A percentile compares a stretch with the other conserved stretches of the same genome.
Evolutionary conservation across 192 early-diverging fungal species (phyloP).

Genomic region (Coemansia umbellata): DNA sequence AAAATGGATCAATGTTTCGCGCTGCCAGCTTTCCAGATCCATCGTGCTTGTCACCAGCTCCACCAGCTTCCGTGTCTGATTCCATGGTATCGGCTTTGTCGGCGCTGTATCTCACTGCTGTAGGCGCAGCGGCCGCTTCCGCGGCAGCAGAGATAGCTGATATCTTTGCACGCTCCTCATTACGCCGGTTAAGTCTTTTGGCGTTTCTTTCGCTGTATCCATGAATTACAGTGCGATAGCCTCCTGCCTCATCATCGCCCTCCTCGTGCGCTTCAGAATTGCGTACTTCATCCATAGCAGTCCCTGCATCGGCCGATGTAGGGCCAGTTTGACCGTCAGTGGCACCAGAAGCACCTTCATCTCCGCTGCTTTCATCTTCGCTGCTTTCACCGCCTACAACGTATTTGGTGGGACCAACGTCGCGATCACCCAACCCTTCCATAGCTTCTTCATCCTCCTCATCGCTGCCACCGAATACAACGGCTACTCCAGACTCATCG

Average conservation of each 20-base stretch:
- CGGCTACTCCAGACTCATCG: conserved; percentile 90
- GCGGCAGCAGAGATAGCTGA: conserved; percentile 6
- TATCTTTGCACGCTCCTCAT: conserved; percentile 25
- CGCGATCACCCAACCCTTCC: conserved; percentile 41
- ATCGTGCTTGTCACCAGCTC: conserved; percentile 4
- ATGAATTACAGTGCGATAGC: conserved; percentile 40
- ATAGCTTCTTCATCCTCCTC: conserved; percentile 67
- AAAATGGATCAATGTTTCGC: conserved; percentile 95
- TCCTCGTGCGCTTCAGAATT: conserved; percentile 5
- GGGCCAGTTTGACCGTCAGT: background rate
- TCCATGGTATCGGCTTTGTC: background rate
- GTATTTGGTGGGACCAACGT: conserved; percentile 51
- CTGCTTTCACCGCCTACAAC: conserved; percentile 31
- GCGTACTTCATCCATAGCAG: background rate
- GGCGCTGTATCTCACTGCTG: conserved; percentile 12
- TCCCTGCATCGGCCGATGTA: background rate
- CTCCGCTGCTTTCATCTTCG: conserved; percentile 36
- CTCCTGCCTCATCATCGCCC: conserved; percentile 20
- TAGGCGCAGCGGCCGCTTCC: background rate
- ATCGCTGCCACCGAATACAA: conserved; percentile 90
- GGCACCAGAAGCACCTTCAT: background rate
- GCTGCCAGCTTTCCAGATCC: conserved; percentile 45
- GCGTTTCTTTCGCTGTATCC: conserved; percentile 36
- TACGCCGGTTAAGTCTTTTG: conserved; percentile 22
- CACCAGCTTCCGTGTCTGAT: background rate